Base-by-base conservation (phyloP, 2,329 filamentous ascomycete genomes). In the Pyrenochaeta sp. region DNA sequence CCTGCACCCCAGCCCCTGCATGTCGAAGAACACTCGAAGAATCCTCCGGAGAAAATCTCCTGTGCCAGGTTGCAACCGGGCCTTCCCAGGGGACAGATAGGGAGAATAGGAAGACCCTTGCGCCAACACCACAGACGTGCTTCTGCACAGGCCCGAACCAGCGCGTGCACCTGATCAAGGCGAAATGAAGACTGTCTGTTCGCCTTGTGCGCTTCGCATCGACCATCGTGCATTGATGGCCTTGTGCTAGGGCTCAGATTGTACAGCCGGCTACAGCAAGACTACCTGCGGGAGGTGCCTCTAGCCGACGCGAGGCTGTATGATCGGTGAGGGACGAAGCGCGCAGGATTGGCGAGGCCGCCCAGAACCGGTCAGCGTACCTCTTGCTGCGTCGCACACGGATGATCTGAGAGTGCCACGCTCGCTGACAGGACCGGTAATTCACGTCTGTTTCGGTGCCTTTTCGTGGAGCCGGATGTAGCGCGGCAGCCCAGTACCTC, bases 211-310 rank as follows among this genome's bases (percentile, higher is more conserved):
- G 40, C 23, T 20, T 35, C 20, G 26, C 19, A 35, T 10, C 15
- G 18, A 9, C 28, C 35, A 17, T 41, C 32, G 41, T 31, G 30
- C 42, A 39, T 36, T 26, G n/a, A 28, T 34, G 18, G 18, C 18
- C 14, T 7, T 22, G 19, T 22, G 15, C 30, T 13, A 13, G 36
- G 44, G 30, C 13, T 13, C 17, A 17, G 19, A 15, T 22, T 32
- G 35, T 38, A 41, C 37, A 42, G 35, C 36, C 43, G 38, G 43
- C 43, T 50, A 31, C 13, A 39, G 42, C 20, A 32, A 40, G 15
- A 20, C 41, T 26, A 26, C 37, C 37, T 43, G 40, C 44, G 51
- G 54, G 54, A 53, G 14, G 42, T 44, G 48, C 51, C 48, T 55
- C 44, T 49, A 49, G 40, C 52, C 54, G 47, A 51, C 36, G 41